phyloP scores from a whole-genome alignment of 2,329 filamentous ascomycete genomes.

The Aspergillus proliferans region DNA sequence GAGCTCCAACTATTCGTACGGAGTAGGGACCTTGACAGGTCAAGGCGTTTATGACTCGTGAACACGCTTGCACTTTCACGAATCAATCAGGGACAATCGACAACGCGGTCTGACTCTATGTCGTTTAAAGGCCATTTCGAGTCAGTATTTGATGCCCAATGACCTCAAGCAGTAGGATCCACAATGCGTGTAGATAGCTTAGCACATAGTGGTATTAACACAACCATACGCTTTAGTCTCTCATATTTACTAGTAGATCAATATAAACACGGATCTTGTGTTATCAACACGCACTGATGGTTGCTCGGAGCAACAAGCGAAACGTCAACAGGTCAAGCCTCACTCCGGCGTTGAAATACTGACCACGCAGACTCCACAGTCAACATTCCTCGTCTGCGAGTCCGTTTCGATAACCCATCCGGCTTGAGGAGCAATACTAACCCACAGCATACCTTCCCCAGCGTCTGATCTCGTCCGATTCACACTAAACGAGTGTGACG shows the following conservation, averaged over 20 bases:
- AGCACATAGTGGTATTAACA: background rate
- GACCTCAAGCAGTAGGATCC: background rate
- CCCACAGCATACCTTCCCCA: background rate
- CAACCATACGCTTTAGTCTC: background rate
- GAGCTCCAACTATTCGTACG: too few relatives aligned
- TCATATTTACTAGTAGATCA: background rate
- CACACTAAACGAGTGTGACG: background rate
- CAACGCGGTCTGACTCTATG: background rate
- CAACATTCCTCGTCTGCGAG: slow-evolving; percentile 19
- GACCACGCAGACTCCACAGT: slow-evolving; percentile 18
- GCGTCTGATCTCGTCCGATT: background rate
- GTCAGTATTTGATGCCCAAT: background rate
- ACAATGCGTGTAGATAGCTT: background rate
- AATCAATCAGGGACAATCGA: background rate
- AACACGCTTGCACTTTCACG: too few relatives aligned
- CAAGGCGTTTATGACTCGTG: too few relatives aligned
- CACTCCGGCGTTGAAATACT: slow-evolving; percentile 4
- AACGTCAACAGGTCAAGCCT: slow-evolving; percentile 18
- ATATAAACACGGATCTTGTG: background rate
- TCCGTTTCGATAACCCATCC: slow-evolving; percentile 2
- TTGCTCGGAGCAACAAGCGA: slow-evolving; percentile 30
- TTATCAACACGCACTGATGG: slow-evolving; percentile 15
- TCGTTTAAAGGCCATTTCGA: background rate
- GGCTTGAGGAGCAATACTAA: background rate
- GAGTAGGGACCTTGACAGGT: too few relatives aligned